Base-by-base conservation (phyloP, 2,329 filamentous ascomycete genomes). In the Xylaria multiplex region DNA sequence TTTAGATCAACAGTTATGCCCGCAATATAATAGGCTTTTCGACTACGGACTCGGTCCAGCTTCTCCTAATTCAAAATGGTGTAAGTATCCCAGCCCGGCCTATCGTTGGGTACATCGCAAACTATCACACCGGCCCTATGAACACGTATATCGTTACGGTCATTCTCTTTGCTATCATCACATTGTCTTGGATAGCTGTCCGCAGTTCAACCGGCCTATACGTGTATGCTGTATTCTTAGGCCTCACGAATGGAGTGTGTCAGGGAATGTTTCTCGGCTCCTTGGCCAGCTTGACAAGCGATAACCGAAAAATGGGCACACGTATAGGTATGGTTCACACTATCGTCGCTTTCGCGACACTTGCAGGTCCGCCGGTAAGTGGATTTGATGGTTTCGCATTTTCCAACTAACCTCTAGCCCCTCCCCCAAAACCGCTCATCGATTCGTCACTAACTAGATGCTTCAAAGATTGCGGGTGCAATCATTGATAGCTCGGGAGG, bases 51-150 rank as follows among this genome's bases (percentile, higher is more conserved):
- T 87, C 85, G 0, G 82, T 89, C 70, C 84, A 85, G 58, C 80
- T 90, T 11, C 80, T 91, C 6, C 79, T 91, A 24, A 82, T 89
- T 30, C 81, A 87, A 16, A 90, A 89, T 70, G 86, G 82, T 6
- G 77, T 88, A 14, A 87, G 87, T 0, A 80, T 90, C 1, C 75
- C 85, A 0, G 85, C 84, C 6, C 83, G 88, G 0, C 77, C 88
- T 3, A 64, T 90, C 1, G 84, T 85, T 0, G 84, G 83, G 2
- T 84, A 80, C 63, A 76, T 90, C 2, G 87, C 86, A 0, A 87
- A 90, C 70, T 80, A 74, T 0, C 81, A 78, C 56, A 78, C 84
- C 27, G 88, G 88, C 0, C 81, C 86, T 0, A 79, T 89, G 35
- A 89, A 88, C 68, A 81, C 82, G 0, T 81, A 88, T 19, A 81